Evolutionary conservation across 2,329 filamentous ascomycete genomes (phyloP), one percentile per base, ranked within the genome.

Genomic region (Blastomyces emzantsi): DNA sequence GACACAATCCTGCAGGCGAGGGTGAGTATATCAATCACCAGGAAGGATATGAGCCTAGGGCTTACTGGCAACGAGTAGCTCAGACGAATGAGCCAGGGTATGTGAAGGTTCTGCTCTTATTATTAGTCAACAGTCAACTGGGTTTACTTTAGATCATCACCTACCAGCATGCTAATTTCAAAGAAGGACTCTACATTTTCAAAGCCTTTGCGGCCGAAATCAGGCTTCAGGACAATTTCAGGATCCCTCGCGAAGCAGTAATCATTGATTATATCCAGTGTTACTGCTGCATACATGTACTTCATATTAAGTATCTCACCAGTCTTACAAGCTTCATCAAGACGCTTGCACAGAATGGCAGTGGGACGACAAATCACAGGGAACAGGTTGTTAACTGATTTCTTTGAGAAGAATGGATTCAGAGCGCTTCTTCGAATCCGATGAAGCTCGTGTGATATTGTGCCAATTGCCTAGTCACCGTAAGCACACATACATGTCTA

Each of bases 401-500:
- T 69, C 45, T 70, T 72, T 6, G 76, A 76, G 67, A 78, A 80
- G 70, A 77, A 80, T 0, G 73, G 73, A 57, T 74, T 77, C 57
- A 80, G 63, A 1, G 74, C 71, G 5, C 65, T 70, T 49, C 77
- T 73, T 9, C 77, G 72, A 36, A 72, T 68, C 4, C 76, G 74
- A 64, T 79, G 77, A 17, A 73, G 66, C 52, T 76, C 71, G 63
- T 77, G 73, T 7, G 45, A 47, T n/a, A 2, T 6, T 22, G 45
- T 47, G 5, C 45, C 45, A 22, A 47, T 47, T 11, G 8, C 45
- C 45, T 47, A 47, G 6, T 22, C 45, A 7, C 19, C 45, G n/a
- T 47, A 22, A 47, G 45, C 45, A 47, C 45, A 47, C 45, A 47
- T 47, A 22, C 45, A 47, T 47, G 19, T n/a, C 5, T 47, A 11